phyloP scores from a whole-genome alignment of 2,329 filamentous ascomycete genomes.

The Colletotrichum theobromicola region DNA sequence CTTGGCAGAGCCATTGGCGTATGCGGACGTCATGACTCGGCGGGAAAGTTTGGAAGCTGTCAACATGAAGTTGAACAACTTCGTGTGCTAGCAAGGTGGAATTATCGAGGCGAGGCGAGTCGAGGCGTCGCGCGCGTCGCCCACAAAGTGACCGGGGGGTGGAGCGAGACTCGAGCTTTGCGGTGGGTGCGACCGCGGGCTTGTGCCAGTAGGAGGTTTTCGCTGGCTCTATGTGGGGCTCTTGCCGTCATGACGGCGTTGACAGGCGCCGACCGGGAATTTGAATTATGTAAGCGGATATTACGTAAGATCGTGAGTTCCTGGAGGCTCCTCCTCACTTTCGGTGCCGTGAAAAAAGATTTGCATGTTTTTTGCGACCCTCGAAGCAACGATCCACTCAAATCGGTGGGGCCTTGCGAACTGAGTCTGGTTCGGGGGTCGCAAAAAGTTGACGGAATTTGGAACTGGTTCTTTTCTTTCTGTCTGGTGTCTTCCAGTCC shows the following conservation, averaged over 20 bases:
- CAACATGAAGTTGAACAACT: conserved; percentile 20
- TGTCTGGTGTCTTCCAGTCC: neutral
- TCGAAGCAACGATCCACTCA: neutral
- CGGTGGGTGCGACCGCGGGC: neutral
- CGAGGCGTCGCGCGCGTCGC: neutral
- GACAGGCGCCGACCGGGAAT: neutral
- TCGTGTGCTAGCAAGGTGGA: neutral
- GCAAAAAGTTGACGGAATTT: neutral
- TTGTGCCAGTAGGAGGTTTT: conserved; percentile 14
- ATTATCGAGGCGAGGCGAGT: conserved; percentile 2
- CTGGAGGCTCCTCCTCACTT: neutral
- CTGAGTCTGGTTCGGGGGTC: neutral
- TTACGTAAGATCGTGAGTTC: neutral
- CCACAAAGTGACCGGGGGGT: neutral
- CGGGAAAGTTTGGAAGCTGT: conserved; percentile 23
- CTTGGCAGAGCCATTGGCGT: conserved; percentile 23
- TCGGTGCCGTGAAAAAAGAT: neutral
- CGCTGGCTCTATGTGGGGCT: neutral
- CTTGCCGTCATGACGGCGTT: neutral
- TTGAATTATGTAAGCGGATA: neutral
- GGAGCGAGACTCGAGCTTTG: conserved; percentile 7
- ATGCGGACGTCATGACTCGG: conserved; percentile 23
- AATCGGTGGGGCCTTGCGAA: neutral
- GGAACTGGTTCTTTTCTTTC: neutral
- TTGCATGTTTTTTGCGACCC: neutral